These are phyloP conservation scores for Calamus simplicifolius DNA, from an alignment of 176 grass and related monocot species.

Conservation along the genomic window DNA sequence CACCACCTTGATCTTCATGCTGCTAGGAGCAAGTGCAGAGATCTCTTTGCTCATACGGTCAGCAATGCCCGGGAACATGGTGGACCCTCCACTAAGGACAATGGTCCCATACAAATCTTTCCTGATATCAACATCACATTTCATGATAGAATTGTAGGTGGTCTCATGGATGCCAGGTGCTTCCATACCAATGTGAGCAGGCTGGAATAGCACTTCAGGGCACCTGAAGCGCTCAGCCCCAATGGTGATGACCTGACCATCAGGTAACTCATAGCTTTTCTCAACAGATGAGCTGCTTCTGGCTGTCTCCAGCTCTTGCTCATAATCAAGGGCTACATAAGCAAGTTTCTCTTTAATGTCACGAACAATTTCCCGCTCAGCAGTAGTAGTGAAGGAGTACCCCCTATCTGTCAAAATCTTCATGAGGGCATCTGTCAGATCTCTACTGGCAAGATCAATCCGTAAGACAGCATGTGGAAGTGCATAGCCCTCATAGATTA, in stretches of 20 bases:
- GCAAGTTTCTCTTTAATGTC: constrained; percentile 14
- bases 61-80: constrained; percentile 15
- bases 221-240: constrained; percentile 10
- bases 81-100: constrained; percentile 9
- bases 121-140: constrained; percentile 10
- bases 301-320: constrained; percentile 14
- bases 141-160: constrained; percentile 13
- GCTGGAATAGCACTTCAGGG: constrained; percentile 18
- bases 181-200: constrained; percentile 10
- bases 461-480: constrained; percentile 18
- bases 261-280: constrained; percentile 14
- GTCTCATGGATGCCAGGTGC: constrained; percentile 4
- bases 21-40: constrained; percentile 7
- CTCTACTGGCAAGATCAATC: constrained; percentile 14
- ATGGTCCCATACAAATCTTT: constrained; percentile 13
- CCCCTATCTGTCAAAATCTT: constrained; percentile 11
- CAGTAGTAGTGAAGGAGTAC: constrained; percentile 8
- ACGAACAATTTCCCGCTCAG: constrained; percentile 14
- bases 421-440: constrained; percentile 14
- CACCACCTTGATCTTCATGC: constrained; percentile 20
- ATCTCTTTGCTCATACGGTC: constrained; percentile 17
- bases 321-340: constrained; percentile 13
- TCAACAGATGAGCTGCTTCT: constrained; percentile 1
- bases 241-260: constrained; percentile 15
- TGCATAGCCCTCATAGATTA: constrained; percentile 14